These are phyloP conservation scores for Cucurbita pepo DNA, from an alignment of 306 rosid species.

Conservation along the genomic window DNA sequence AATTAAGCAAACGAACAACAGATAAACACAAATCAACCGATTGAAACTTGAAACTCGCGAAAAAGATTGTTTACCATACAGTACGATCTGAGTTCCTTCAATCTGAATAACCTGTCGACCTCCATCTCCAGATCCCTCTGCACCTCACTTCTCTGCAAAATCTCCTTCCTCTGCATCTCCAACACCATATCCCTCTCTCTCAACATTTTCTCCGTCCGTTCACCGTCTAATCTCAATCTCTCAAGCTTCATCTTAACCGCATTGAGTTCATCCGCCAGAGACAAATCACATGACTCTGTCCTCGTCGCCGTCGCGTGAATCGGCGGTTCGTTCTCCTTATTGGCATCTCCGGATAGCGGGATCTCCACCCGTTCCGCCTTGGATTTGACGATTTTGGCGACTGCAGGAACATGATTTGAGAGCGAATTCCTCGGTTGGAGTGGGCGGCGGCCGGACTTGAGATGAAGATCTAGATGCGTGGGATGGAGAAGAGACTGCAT, in stretches of 20 bases:
- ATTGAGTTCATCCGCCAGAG: slow-evolving; percentile 75
- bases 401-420: slow-evolving; percentile 13
- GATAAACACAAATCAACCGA: neutral
- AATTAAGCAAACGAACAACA: neutral
- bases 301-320: neutral
- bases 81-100: slow-evolving; percentile 59
- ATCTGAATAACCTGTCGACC: slow-evolving; percentile 65
- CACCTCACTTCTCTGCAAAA: slow-evolving; percentile 40
- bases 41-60: neutral
- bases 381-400: slow-evolving; percentile 13
- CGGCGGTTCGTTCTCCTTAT: slow-evolving; percentile 42
- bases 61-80: slow-evolving; percentile 31
- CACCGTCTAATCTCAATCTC: slow-evolving; percentile 40
- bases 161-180: slow-evolving; percentile 44
- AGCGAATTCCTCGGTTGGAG: slow-evolving; percentile 52
- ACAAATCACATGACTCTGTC: slow-evolving; percentile 29
- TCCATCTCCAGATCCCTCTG: slow-evolving; percentile 73
- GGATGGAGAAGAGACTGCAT: slow-evolving; percentile 28
- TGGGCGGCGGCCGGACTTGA: slow-evolving; percentile 52
- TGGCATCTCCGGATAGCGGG: slow-evolving; percentile 8
- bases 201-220: slow-evolving; percentile 48
- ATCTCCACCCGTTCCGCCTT: slow-evolving; percentile 16
- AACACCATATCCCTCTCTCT: slow-evolving; percentile 35
- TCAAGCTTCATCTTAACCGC: slow-evolving; percentile 64
- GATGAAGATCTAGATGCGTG: slow-evolving; percentile 22